Percentiles rank a stretch among this genome's conserved stretches.
Conservation (phyloP, 208 protist species). For the Strigomonas culicis region DNA sequence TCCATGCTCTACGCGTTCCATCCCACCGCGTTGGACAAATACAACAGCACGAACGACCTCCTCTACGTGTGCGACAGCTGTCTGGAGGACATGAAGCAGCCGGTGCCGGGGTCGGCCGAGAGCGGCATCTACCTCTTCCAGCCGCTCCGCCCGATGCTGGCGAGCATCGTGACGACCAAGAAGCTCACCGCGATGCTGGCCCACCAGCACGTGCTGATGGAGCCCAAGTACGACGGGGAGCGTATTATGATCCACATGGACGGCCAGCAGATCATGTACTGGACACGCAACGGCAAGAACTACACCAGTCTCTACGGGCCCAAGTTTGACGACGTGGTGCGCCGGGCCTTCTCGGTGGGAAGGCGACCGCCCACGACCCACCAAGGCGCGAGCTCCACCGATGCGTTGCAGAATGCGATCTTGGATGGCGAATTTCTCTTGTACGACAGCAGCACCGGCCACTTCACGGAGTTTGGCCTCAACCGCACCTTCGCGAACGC, state of each 20-base stretch:
- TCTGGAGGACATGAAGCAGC: constrained; percentile 23
- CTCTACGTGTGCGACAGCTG: constrained; percentile 41
- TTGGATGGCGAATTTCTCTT: constrained; percentile 72
- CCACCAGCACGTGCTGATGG: constrained; percentile 21
- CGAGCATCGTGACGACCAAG: constrained; percentile 20
- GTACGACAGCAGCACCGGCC: constrained; percentile 23
- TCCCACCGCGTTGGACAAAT: constrained; percentile 37
- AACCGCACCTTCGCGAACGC: constrained; percentile 37
- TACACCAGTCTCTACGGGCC: constrained; percentile 58
- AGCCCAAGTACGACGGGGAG: constrained; percentile 79
- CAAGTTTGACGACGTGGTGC: constrained; percentile 41
- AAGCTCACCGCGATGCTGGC: constrained; percentile 38
- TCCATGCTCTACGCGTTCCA: constrained; percentile 54
- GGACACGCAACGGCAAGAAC: constrained; percentile 57
- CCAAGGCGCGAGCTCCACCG: background rate
- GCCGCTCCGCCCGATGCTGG: constrained; percentile 57
- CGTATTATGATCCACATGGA: constrained; percentile 52
- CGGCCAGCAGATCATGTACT: constrained; percentile 28
- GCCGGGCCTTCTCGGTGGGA: constrained; percentile 16
- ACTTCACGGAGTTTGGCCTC: constrained; percentile 47
- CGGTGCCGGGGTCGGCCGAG: constrained; percentile 12
- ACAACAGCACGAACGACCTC: constrained; percentile 41
- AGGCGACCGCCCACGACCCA: background rate
- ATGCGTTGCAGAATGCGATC: constrained; percentile 37
- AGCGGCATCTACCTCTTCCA: constrained; percentile 39